phyloP scores from a whole-genome alignment of 2,329 filamentous ascomycete species.

The Fusarium compactum region DNA sequence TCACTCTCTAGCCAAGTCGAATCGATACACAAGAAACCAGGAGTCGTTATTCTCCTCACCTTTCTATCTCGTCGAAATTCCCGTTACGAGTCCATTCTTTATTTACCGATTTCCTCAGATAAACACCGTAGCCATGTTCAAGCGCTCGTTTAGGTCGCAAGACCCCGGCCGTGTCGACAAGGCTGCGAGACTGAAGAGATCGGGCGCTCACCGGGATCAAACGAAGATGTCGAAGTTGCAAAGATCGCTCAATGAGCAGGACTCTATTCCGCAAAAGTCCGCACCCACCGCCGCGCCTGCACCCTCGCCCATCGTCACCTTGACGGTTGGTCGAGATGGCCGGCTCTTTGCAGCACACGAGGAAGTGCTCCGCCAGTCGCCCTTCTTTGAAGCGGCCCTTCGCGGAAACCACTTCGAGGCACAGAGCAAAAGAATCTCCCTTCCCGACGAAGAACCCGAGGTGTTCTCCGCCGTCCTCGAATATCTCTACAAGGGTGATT shows the following conservation, averaged over 20 bases:
- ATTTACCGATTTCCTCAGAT: slow-evolving; percentile 31
- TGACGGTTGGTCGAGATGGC: slow-evolving; percentile 85
- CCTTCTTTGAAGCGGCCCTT: slow-evolving; percentile 82
- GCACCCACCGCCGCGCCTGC: slow-evolving; percentile 44
- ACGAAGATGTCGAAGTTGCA: slow-evolving; percentile 87
- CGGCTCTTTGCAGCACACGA: slow-evolving; percentile 96
- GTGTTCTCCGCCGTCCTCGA: slow-evolving; percentile 94
- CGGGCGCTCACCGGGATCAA: slow-evolving; percentile 71
- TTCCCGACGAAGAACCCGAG: slow-evolving; percentile 84
- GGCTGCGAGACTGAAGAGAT: slow-evolving; percentile 81
- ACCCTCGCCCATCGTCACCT: slow-evolving; percentile 82
- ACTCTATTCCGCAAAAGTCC: slow-evolving; percentile 50
- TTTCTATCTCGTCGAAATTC: slow-evolving; percentile 29
- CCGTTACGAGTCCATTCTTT: slow-evolving; percentile 48
- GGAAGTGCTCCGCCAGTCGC: slow-evolving; percentile 87
- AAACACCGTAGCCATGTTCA: slow-evolving; percentile 78
- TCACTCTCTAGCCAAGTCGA: slow-evolving; percentile 61
- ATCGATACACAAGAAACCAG: slow-evolving; percentile 41
- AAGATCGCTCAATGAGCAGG: slow-evolving; percentile 77
- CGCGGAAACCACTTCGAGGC: slow-evolving; percentile 78
- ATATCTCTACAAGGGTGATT: slow-evolving; percentile 97
- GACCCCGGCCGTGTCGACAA: slow-evolving; percentile 84
- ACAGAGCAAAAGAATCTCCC: slow-evolving; percentile 83
- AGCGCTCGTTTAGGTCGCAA: slow-evolving; percentile 86
- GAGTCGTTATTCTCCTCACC: slow-evolving; percentile 29